A percentile compares a stretch with the other conserved stretches of the same genome.
phyloP scores from a whole-genome alignment of 441 rosid genomes.

The Croton laevigatus region DNA sequence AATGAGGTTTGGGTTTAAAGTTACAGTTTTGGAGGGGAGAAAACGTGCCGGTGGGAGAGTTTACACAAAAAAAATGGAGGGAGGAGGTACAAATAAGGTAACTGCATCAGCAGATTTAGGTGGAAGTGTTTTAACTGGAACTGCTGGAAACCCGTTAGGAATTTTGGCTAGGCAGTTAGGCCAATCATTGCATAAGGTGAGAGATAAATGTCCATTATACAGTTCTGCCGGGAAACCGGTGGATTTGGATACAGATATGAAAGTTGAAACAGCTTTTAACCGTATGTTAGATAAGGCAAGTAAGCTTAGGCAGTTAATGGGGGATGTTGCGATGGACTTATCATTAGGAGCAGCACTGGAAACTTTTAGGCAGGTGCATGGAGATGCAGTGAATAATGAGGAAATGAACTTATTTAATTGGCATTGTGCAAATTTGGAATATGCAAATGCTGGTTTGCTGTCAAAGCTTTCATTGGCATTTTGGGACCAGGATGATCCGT shows the following conservation, averaged over 20 bases:
- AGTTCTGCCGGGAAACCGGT: slow-evolving; percentile 73
- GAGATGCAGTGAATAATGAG: slow-evolving; percentile 57
- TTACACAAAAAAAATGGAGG: slow-evolving; percentile 90
- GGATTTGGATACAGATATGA: slow-evolving; percentile 66
- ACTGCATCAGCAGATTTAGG: slow-evolving; percentile 89
- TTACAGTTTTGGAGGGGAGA: slow-evolving; percentile 86
- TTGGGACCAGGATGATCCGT: slow-evolving; percentile 98
- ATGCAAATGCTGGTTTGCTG: slow-evolving; percentile 86
- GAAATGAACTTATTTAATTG: slow-evolving; percentile 80
- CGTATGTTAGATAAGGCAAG: slow-evolving; percentile 77
- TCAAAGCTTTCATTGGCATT: slow-evolving; percentile 93
- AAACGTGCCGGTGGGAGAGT: slow-evolving; percentile 89
- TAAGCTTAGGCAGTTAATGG: slow-evolving; percentile 87
- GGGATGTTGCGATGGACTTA: slow-evolving; percentile 80
- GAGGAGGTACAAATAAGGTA: slow-evolving; percentile 49
- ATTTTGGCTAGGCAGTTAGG: slow-evolving; percentile 84
- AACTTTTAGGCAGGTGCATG: slow-evolving; percentile 66
- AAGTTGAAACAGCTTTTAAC: slow-evolving; percentile 81
- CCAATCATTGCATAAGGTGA: slow-evolving; percentile 63
- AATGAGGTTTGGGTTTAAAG: slow-evolving; percentile 80
- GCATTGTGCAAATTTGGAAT: slow-evolving; percentile 94
- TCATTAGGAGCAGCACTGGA: slow-evolving; percentile 88
- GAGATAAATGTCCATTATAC: slow-evolving; percentile 90
- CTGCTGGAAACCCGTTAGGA: slow-evolving; percentile 81
- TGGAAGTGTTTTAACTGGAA: slow-evolving; percentile 90